Evolutionary conservation across 2,329 filamentous ascomycete species (phyloP).

Genomic region (Microsporum canis): DNA sequence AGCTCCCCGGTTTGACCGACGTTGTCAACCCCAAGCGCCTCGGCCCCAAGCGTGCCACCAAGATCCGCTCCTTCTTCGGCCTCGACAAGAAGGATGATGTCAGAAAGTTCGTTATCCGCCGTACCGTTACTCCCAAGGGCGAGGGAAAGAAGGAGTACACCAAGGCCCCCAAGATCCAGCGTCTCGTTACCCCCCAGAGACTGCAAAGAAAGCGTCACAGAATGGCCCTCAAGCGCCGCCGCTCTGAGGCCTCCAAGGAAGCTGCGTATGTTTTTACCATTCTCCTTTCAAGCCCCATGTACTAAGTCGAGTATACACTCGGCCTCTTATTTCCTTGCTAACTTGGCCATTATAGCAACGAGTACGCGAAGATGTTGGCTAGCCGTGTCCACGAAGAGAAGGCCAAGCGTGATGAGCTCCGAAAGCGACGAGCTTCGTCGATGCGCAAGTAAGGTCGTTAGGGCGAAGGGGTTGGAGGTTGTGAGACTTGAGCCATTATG

Average conservation of each 20-base stretch:
- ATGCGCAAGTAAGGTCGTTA: slow-evolving; percentile 62
- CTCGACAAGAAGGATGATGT: slow-evolving; percentile 99
- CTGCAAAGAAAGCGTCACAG: slow-evolving; percentile 99
- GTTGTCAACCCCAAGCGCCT: slow-evolving; percentile 97
- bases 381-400: slow-evolving; percentile 97
- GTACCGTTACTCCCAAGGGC: slow-evolving; percentile 91
- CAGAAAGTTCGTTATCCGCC: slow-evolving; percentile 99
- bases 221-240: slow-evolving; percentile 95
- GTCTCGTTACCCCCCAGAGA: slow-evolving; percentile 97
- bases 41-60: slow-evolving; percentile 98
- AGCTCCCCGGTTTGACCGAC: slow-evolving; percentile 95
- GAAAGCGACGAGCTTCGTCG: slow-evolving; percentile 94
- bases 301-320: background rate
- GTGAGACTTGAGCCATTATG: slow-evolving; percentile 1
- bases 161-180: slow-evolving; percentile 99
- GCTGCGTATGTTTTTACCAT: slow-evolving; percentile 65
- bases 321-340: slow-evolving; percentile 5
- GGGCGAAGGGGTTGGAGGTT: slow-evolving; percentile 8
- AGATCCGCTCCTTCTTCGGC: slow-evolving; percentile 99
- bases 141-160: slow-evolving; percentile 98
- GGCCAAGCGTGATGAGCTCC: slow-evolving; percentile 80
- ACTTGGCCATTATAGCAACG: slow-evolving; percentile 52
- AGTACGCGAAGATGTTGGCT: slow-evolving; percentile 91
- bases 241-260: slow-evolving; percentile 94
- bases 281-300: background rate